Evolutionary conservation across 1,139 yeast genomes (phyloP).

Genomic region (Arxiozyma heterogenica): DNA sequence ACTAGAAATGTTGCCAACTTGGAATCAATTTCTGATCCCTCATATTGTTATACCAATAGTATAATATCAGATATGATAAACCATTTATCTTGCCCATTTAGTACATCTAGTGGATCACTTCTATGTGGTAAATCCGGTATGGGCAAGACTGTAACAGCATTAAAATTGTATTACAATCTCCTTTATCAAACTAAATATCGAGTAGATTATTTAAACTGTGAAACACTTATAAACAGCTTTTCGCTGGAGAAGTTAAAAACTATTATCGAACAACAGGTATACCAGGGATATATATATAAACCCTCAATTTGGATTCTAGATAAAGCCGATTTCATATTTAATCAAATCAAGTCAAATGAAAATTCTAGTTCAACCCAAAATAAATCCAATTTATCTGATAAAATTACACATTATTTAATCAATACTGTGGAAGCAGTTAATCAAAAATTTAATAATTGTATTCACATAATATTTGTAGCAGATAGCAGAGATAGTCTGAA

Average conservation of each 20-base stretch:
- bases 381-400: conserved; percentile 23
- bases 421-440: conserved; percentile 35
- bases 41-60: conserved; percentile 28
- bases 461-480: conserved; percentile 36
- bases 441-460: conserved; percentile 31
- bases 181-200: conserved; percentile 39
- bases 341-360: conserved; percentile 12
- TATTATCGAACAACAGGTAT: conserved; percentile 43
- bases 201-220: conserved; percentile 44
- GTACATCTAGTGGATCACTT: conserved; percentile 37
- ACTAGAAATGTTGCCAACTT: neutral
- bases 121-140: conserved; percentile 71
- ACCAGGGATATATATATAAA: conserved; percentile 65
- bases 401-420: conserved; percentile 32
- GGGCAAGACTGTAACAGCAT: conserved; percentile 59
- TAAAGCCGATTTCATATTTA: conserved; percentile 64
- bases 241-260: conserved; percentile 40
- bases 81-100: conserved; percentile 30
- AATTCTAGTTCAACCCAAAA: conserved; percentile 21
- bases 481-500: conserved; percentile 60
- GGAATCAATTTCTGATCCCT: neutral
- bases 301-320: conserved; percentile 73
- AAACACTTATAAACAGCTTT: conserved; percentile 21
- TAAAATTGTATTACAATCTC: conserved; percentile 37
- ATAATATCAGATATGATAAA: conserved; percentile 37